These are phyloP conservation scores for Fusarium pininemorale DNA, from an alignment of 2,329 filamentous ascomycete species.

Conservation along the genomic window DNA sequence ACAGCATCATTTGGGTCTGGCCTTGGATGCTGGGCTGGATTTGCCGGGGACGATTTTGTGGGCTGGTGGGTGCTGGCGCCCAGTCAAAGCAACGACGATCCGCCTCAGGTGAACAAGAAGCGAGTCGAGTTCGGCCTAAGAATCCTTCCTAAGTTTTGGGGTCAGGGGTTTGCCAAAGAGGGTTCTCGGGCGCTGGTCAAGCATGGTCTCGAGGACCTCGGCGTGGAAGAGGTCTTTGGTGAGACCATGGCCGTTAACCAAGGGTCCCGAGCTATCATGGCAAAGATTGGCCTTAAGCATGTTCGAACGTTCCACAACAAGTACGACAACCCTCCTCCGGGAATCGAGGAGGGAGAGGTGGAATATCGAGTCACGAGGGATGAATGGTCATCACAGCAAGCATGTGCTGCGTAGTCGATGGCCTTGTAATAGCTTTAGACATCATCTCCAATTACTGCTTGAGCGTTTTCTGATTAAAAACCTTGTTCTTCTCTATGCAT, in stretches of 20 bases:
- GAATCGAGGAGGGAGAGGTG: slow-evolving; percentile 42
- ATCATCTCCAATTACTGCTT: not conserved
- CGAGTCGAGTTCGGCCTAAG: slow-evolving; percentile 43
- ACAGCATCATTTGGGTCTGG: slow-evolving; percentile 31
- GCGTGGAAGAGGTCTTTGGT: slow-evolving; percentile 36
- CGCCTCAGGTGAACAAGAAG: slow-evolving; percentile 13
- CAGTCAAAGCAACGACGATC: slow-evolving; percentile 25
- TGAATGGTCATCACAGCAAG: slow-evolving; percentile 30
- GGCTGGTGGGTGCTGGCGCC: slow-evolving; percentile 45
- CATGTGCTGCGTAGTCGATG: slow-evolving; percentile 1
- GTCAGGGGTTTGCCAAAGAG: slow-evolving; percentile 45
- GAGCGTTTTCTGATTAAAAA: not conserved
- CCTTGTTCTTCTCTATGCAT: not conserved
- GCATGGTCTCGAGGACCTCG: slow-evolving; percentile 43
- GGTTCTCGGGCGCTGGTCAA: slow-evolving; percentile 42
- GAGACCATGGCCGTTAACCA: slow-evolving; percentile 46
- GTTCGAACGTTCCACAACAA: slow-evolving; percentile 37
- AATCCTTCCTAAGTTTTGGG: slow-evolving; percentile 43
- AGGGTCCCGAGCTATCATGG: slow-evolving; percentile 39
- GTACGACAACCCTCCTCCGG: slow-evolving; percentile 38
- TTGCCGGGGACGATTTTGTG: slow-evolving; percentile 40
- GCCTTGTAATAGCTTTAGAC: not conserved
- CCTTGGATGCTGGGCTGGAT: slow-evolving; percentile 36
- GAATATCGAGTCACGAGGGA: slow-evolving; percentile 37
- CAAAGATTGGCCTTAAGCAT: slow-evolving; percentile 32